Evolutionary conservation across 345 rosid genomes (phyloP).

Genomic region (Aegle marmelos): DNA sequence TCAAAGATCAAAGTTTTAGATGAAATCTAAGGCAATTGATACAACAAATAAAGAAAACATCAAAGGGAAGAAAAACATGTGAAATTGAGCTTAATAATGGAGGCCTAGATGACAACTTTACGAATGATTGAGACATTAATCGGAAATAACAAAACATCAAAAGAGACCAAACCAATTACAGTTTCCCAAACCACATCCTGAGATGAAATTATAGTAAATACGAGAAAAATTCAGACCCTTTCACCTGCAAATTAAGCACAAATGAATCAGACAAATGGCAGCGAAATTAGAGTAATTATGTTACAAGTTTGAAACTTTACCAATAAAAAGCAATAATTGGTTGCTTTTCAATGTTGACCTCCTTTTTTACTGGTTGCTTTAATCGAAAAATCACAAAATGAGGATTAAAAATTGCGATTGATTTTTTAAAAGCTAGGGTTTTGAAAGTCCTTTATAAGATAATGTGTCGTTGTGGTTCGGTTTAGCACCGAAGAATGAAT

Average conservation of each 20-base stretch:
- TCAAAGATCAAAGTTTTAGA: constrained; percentile 61
- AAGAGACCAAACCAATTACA: constrained; percentile 34
- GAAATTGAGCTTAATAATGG: constrained; percentile 48
- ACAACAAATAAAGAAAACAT: constrained; percentile 73
- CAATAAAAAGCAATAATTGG: constrained; percentile 8
- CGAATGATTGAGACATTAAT: constrained; percentile 45
- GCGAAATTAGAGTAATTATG: neutral
- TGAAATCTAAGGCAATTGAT: constrained; percentile 78
- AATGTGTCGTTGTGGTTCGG: neutral
- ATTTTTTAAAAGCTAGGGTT: neutral
- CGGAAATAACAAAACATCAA: constrained; percentile 76
- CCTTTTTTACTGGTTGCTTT: constrained; percentile 3
- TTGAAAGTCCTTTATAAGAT: neutral
- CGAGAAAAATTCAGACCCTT: neutral
- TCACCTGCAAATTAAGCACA: constrained; percentile 28
- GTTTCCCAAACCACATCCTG: constrained; percentile 21
- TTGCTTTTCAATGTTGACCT: constrained; percentile 23
- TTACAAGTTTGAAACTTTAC: constrained; percentile 11
- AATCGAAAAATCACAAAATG: constrained; percentile 11
- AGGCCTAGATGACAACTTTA: constrained; percentile 39
- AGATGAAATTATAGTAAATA: neutral
- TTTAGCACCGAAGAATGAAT: neutral
- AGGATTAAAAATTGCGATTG: neutral
- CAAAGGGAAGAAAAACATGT: constrained; percentile 56
- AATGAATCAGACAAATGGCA: constrained; percentile 19